phyloP scores from a whole-genome alignment of 768 basidiomycete species.

The Daedaleopsis nitida region DNA sequence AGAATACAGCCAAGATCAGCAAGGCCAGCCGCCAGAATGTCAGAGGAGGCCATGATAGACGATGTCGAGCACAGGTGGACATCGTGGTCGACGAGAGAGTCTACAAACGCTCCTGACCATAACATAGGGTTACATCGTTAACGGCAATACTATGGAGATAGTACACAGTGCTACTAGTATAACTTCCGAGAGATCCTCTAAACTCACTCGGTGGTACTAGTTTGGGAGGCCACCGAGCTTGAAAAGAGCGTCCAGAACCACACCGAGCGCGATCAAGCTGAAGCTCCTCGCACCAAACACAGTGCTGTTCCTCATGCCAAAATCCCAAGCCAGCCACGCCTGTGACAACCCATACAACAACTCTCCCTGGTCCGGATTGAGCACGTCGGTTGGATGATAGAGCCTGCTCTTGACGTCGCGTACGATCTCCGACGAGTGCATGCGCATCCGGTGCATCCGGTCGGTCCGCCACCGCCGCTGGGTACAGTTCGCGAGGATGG shows the following conservation, averaged over 20 bases:
- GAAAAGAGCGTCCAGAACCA: constrained; percentile 61
- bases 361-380: constrained; percentile 21
- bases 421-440: constrained; percentile 56
- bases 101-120: neutral
- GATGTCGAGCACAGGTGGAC: neutral
- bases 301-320: constrained; percentile 43
- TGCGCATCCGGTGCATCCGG: constrained; percentile 62
- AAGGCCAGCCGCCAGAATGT: constrained; percentile 1
- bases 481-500: constrained; percentile 70
- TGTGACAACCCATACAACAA: constrained; percentile 39
- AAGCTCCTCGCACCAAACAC: constrained; percentile 54
- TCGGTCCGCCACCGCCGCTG: constrained; percentile 62
- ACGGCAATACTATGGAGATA: neutral
- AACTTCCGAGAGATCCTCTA: neutral
- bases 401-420: constrained; percentile 47
- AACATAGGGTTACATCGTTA: constrained; percentile 3
- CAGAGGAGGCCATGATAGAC: neutral
- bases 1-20: constrained; percentile 1
- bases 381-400: constrained; percentile 12
- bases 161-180: neutral
- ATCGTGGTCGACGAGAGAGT: constrained; percentile 8
- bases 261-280: constrained; percentile 61
- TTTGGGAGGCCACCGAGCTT: constrained; percentile 30
- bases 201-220: neutral
- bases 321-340: constrained; percentile 70